Base-by-base conservation (phyloP, 202 grass and related monocot genomes). In the Bolboschoenoplectus hybrid region DNA sequence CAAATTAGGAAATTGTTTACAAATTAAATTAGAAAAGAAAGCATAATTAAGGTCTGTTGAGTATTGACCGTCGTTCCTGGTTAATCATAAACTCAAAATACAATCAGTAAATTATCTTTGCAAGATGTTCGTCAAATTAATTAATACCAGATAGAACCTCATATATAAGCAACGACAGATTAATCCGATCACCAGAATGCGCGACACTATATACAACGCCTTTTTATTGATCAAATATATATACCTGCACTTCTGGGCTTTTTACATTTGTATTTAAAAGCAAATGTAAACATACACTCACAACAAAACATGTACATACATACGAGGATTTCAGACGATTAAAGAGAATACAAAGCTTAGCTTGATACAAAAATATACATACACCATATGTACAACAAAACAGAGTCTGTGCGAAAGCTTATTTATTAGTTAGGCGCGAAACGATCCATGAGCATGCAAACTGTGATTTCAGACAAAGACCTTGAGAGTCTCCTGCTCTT, bases 371-470 rank as follows among this genome's bases (percentile, higher is more conserved):
- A 3, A 64, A 68, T 1, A 52, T 26, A 85, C 8, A 85, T 14
- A 72, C 47, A 85, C 35, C 57, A 57, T 40, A 68, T 68, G 36
- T 9, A 69, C 46, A 40, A 39, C 26, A 26, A 26, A 26, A 26
- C 26, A 26, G 26, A 26, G 26, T 26, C 26, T 26, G 26, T 26
- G 26, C 26, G 26, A 26, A 26, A 26, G 26, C 26, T 26, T 26
- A 26, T 26, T 26, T 26, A 26, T 68, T 11, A 79, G 64, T 68
- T 90, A 69, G 95, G 95, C 11, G 95, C 85, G 76, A 97, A 97
- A 43, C 86, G 88, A 74, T 97, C 95, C 91, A 94, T 94, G 52
- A 94, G 87, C 86, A 97, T 81, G 72, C 88, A 94, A 56, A 71
- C 61, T 17, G 87, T 82, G 85, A 81, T 41, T n/a, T 94, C 92